Conservation (phyloP, 805 yeast species). For the Zygosaccharomyces bisporus region DNA sequence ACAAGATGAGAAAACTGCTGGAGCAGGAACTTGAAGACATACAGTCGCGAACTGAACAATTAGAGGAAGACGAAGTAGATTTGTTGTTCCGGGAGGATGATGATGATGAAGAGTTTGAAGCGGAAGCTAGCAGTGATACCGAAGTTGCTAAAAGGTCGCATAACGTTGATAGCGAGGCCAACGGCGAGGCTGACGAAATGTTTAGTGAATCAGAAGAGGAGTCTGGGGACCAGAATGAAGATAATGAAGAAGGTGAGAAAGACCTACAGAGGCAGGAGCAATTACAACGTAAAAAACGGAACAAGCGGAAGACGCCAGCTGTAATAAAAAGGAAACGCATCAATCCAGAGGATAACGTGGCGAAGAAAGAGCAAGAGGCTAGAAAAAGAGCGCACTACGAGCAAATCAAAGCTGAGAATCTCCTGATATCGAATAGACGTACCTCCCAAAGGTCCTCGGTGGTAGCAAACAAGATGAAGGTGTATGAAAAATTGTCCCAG, state of each 20-base stretch:
- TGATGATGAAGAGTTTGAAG: constrained; percentile 48
- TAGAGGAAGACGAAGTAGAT: constrained; percentile 75
- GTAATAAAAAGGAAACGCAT: constrained; percentile 33
- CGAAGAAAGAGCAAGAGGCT: constrained; percentile 27
- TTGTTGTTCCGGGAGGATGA: constrained; percentile 64
- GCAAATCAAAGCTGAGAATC: constrained; percentile 46
- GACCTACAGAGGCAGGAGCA: constrained; percentile 47
- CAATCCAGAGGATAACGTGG: constrained; percentile 20
- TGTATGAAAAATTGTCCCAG: constrained; percentile 64
- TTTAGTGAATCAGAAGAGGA: constrained; percentile 34
- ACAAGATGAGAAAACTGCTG: constrained; percentile 66
- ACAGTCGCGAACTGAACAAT: constrained; percentile 38
- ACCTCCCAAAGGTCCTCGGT: constrained; percentile 77
- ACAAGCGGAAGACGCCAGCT: constrained; percentile 32
- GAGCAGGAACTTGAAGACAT: constrained; percentile 57
- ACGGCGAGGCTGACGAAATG: constrained; percentile 32
- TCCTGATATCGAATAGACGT: constrained; percentile 55
- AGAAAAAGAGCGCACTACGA: constrained; percentile 25
- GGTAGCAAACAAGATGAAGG: constrained; percentile 69
- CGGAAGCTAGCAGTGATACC: constrained; percentile 33
- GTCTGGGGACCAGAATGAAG: constrained; percentile 46
- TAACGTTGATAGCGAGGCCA: constrained; percentile 13
- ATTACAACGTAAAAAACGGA: constrained; percentile 27
- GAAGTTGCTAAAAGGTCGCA: constrained; percentile 28
- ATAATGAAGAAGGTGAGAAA: constrained; percentile 60